Evolutionary conservation across 2,329 filamentous ascomycete species (phyloP).

Genomic region (Dactylellina haptotyla): DNA sequence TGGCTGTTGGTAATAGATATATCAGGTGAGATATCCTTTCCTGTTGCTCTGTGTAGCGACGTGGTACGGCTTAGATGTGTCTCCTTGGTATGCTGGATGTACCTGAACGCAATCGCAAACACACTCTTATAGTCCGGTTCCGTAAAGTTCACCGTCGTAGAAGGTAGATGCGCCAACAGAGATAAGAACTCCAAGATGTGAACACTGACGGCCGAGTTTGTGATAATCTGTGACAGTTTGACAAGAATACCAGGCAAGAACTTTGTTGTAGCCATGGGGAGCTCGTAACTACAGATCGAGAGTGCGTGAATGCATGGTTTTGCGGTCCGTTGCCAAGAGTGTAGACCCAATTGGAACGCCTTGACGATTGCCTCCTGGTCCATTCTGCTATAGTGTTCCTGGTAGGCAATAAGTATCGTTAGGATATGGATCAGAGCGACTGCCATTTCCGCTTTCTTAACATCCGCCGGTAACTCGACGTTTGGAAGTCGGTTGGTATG

Average conservation of each 20-base stretch:
- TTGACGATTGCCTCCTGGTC: conserved; percentile 91
- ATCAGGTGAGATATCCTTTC: conserved; percentile 36
- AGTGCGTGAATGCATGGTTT: conserved; percentile 94
- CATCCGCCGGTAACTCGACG: conserved; percentile 78
- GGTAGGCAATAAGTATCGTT: conserved; percentile 89
- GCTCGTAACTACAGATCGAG: conserved; percentile 92
- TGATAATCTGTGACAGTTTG: conserved; percentile 96
- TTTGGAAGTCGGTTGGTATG: conserved; percentile 80
- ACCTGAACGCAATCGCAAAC: conserved; percentile 94
- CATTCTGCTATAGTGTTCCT: conserved; percentile 80
- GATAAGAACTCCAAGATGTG: conserved; percentile 97
- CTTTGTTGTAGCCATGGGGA: conserved; percentile 86
- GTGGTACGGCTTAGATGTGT: conserved; percentile 61
- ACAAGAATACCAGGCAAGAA: conserved; percentile 85
- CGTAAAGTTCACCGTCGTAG: conserved; percentile 86
- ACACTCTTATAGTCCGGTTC: conserved; percentile 93
- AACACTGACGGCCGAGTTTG: conserved; percentile 87
- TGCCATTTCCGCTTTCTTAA: conserved; percentile 87
- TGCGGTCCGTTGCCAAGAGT: conserved; percentile 83
- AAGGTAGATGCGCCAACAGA: conserved; percentile 82
- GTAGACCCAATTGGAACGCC: conserved; percentile 85
- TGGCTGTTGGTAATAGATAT: conserved; percentile 17
- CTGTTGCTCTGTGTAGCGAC: conserved; percentile 31
- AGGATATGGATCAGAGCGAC: conserved; percentile 88
- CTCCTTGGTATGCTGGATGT: conserved; percentile 76